These are phyloP conservation scores for Sphaerostilbella broomeana DNA, from an alignment of 2,329 filamentous ascomycete genomes.

Conservation along the genomic window DNA sequence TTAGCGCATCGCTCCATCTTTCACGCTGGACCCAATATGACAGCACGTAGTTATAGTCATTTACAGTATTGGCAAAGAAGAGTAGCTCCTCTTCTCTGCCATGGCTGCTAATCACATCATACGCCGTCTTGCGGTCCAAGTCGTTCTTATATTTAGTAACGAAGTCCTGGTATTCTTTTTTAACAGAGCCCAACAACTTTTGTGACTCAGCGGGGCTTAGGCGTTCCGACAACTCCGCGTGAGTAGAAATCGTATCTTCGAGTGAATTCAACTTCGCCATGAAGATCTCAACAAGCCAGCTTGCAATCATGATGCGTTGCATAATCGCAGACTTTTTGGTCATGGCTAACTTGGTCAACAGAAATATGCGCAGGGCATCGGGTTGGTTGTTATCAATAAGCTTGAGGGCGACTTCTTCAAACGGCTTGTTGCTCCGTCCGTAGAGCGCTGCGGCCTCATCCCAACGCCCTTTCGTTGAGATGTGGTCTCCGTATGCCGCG, in stretches of 20 bases:
- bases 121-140: slow-evolving; percentile 83
- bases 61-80: slow-evolving; percentile 79
- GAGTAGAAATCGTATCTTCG: slow-evolving; percentile 88
- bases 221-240: slow-evolving; percentile 70
- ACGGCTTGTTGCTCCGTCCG: slow-evolving; percentile 91
- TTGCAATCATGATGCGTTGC: slow-evolving; percentile 92
- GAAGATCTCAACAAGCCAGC: slow-evolving; percentile 91
- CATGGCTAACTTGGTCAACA: slow-evolving; percentile 73
- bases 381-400: slow-evolving; percentile 88
- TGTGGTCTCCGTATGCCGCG: slow-evolving; percentile 82
- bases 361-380: slow-evolving; percentile 84
- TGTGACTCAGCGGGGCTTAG: slow-evolving; percentile 64
- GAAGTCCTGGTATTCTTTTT: slow-evolving; percentile 83
- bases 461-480: slow-evolving; percentile 75
- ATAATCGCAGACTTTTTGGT: slow-evolving; percentile 80
- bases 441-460: slow-evolving; percentile 83
- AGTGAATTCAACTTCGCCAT: slow-evolving; percentile 95
- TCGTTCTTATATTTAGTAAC: slow-evolving; percentile 77
- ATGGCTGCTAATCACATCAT: slow-evolving; percentile 93
- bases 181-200: slow-evolving; percentile 62
- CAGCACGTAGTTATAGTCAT: slow-evolving; percentile 91
- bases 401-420: slow-evolving; percentile 87
- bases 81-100: slow-evolving; percentile 88
- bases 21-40: slow-evolving; percentile 97
- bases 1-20: slow-evolving; percentile 79